These are phyloP conservation scores for Pleurotus citrinopileatus DNA, from an alignment of 768 basidiomycete species.

Conservation along the genomic window DNA sequence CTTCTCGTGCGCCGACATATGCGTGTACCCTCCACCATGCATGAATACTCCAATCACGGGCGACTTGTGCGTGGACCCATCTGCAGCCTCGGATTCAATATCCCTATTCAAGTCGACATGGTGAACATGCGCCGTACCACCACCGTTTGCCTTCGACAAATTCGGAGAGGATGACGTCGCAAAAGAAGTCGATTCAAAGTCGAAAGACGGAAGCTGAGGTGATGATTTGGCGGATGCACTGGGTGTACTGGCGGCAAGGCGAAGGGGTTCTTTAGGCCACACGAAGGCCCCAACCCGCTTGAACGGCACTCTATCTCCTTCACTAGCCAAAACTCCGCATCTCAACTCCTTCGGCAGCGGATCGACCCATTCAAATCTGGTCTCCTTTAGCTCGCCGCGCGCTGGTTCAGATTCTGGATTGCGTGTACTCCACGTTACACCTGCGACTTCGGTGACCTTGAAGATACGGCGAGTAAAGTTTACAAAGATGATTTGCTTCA, in stretches of 20 bases:
- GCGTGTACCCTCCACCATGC: slow-evolving; percentile 58
- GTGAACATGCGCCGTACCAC: too few species aligned
- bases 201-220: too few species aligned
- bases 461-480: slow-evolving; percentile 51
- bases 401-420: slow-evolving; percentile 39
- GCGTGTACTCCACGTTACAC: slow-evolving; percentile 52
- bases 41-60: slow-evolving; percentile 46
- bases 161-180: too few species aligned
- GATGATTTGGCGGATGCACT: too few species aligned
- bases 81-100: slow-evolving; percentile 50
- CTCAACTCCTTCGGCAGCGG: slow-evolving; percentile 38
- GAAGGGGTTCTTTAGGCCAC: too few species aligned
- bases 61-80: slow-evolving; percentile 19
- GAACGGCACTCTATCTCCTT: slow-evolving; percentile 31
- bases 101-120: too few species aligned
- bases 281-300: slow-evolving; percentile 43
- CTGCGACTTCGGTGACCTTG: slow-evolving; percentile 53
- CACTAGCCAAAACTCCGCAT: slow-evolving; percentile 36
- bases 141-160: too few species aligned
- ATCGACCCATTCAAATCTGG: slow-evolving; percentile 46
- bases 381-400: slow-evolving; percentile 34
- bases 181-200: too few species aligned
- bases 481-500: slow-evolving; percentile 47
- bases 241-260: too few species aligned
- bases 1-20: slow-evolving; percentile 49